Evolutionary conservation across 2,329 filamentous ascomycete genomes (phyloP).

Genomic region (Fusarium napiforme): DNA sequence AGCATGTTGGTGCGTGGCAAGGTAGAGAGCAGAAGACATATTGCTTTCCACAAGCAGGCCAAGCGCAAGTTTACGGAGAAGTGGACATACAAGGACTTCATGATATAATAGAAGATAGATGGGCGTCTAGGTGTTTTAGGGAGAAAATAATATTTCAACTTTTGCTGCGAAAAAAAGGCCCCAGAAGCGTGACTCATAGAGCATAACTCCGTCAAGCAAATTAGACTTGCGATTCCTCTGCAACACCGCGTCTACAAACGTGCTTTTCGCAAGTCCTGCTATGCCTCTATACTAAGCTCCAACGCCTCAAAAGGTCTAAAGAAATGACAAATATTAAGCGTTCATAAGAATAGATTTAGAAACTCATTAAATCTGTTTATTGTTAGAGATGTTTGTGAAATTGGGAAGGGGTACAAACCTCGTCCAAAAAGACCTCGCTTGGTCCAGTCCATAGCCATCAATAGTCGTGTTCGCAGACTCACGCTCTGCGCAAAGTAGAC

Average conservation of each 20-base stretch:
- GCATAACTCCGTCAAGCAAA: not conserved
- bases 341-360: slow-evolving; percentile 48
- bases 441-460: slow-evolving; percentile 99
- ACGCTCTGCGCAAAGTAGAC: slow-evolving; percentile 99
- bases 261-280: slow-evolving; percentile 8
- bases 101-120: slow-evolving; percentile 42
- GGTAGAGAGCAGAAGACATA: slow-evolving; percentile 82
- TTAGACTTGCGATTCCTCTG: not conserved
- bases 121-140: slow-evolving; percentile 26
- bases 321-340: not conserved
- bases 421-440: slow-evolving; percentile 95
- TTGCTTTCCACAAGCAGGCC: slow-evolving; percentile 84
- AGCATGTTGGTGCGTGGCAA: slow-evolving; percentile 90
- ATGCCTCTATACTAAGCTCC: slow-evolving; percentile 4
- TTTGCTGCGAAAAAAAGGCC: slow-evolving; percentile 11
- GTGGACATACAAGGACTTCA: slow-evolving; percentile 97
- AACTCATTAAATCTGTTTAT: slow-evolving; percentile 62
- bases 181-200: not conserved
- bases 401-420: slow-evolving; percentile 69
- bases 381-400: slow-evolving; percentile 14
- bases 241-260: slow-evolving; percentile 2
- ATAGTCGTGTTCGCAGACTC: slow-evolving; percentile 84
- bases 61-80: slow-evolving; percentile 90
- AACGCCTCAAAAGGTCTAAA: slow-evolving; percentile 24
- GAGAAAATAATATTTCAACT: slow-evolving; percentile 34